A percentile compares a stretch with the other conserved stretches of the same genome.
Conservation (phyloP, 345 rosid species). For the Arabis alpina region DNA sequence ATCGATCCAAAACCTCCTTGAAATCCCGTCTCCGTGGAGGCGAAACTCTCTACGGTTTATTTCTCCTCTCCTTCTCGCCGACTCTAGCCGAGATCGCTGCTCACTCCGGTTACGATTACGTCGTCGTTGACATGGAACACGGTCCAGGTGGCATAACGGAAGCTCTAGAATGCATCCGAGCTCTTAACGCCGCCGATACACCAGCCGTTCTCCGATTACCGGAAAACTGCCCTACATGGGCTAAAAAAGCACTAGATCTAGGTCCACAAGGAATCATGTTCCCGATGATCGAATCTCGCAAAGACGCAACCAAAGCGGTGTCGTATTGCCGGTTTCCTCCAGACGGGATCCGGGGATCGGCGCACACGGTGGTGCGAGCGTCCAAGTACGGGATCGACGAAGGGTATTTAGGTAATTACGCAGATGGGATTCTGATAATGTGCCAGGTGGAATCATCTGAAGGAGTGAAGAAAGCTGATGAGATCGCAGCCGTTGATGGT, state of each 20-base stretch:
- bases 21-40: conserved; percentile 78
- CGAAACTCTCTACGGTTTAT: conserved; percentile 80
- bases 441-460: conserved; percentile 89
- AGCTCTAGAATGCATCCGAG: conserved; percentile 68
- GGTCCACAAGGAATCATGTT: conserved; percentile 96
- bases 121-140: conserved; percentile 92
- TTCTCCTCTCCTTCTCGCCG: conserved; percentile 88
- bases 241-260: conserved; percentile 86
- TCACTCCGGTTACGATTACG: conserved; percentile 86
- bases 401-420: conserved; percentile 72
- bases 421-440: conserved; percentile 75
- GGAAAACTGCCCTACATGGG: conserved; percentile 73
- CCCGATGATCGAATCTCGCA: conserved; percentile 78
- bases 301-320: conserved; percentile 72
- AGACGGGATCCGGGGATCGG: conserved; percentile 78
- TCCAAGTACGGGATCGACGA: conserved; percentile 83
- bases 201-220: conserved; percentile 81
- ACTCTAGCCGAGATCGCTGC: conserved; percentile 87
- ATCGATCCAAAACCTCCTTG: conserved; percentile 46
- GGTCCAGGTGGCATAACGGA: conserved; percentile 88
- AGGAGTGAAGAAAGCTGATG: conserved; percentile 65
- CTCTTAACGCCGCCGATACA: conserved; percentile 62
- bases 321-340: conserved; percentile 88
- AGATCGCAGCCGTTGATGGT: conserved; percentile 82
- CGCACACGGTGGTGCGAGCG: conserved; percentile 82